Conservation (phyloP, 2,329 filamentous ascomycete species). For the Fusarium bactridioides region DNA sequence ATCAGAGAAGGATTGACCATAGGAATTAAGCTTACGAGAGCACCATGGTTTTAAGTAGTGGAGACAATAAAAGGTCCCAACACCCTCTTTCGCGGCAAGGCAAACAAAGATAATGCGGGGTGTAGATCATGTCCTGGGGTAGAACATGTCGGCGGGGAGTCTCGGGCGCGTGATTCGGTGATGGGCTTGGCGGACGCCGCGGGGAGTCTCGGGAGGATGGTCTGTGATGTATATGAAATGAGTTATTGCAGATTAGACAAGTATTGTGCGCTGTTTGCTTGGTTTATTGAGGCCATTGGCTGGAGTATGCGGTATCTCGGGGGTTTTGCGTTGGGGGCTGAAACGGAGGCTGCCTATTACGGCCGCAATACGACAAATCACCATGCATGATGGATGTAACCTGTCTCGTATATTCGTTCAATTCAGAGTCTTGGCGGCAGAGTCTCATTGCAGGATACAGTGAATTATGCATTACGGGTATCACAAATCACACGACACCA, state of each 20-base stretch:
- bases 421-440: not conserved
- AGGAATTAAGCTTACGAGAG: slow-evolving; percentile 1
- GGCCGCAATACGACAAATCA: not conserved
- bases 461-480: not conserved
- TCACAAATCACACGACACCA: no score
- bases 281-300: not conserved
- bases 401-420: not conserved
- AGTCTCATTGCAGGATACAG: fast-evolving
- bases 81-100: not conserved
- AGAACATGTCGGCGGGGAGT: slow-evolving; percentile 4
- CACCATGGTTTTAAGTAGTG: slow-evolving; percentile 30
- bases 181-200: not conserved
- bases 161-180: not conserved
- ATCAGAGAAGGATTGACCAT: not conserved
- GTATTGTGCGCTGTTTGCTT: not conserved
- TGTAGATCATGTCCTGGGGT: slow-evolving; percentile 5
- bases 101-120: slow-evolving; percentile 1
- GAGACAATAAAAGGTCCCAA: not conserved
- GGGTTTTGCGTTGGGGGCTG: not conserved
- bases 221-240: not conserved
- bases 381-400: not conserved
- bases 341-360: not conserved
- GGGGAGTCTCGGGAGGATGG: slow-evolving; percentile 30
- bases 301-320: not conserved
- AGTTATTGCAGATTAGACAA: not conserved